A percentile compares a stretch with the other conserved stretches of the same genome.
phyloP scores from a whole-genome alignment of 306 rosid species.

The Cicer bijugum region DNA sequence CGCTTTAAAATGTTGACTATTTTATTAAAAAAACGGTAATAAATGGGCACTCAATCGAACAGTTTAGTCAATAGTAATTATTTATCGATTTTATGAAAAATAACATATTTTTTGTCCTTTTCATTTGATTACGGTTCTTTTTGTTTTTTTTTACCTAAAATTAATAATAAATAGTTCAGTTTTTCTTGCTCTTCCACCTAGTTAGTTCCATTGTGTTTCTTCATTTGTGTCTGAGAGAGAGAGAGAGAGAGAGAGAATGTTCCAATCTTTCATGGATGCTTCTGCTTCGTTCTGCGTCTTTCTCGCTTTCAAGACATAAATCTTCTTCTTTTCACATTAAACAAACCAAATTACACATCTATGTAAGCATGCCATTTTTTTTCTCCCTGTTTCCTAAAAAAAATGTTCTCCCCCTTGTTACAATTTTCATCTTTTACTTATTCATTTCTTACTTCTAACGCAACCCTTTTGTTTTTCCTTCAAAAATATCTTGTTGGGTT shows the following conservation, averaged over 20 bases:
- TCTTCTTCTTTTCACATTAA: conserved; percentile 22
- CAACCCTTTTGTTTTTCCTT: conserved; percentile 11
- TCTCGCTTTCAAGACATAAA: conserved; percentile 6
- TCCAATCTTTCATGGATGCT: conserved; percentile 29
- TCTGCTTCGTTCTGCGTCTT: conserved; percentile 28
- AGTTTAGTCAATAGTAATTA: not conserved
- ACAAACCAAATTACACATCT: not conserved
- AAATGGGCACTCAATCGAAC: not conserved
- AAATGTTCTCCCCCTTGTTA: not conserved
- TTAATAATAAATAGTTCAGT: not conserved
- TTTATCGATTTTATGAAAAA: not conserved
- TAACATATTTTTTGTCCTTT: not conserved
- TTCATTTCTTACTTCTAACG: conserved; percentile 43
- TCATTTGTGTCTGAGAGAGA: not conserved
- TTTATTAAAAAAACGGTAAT: not conserved
- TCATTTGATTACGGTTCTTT: not conserved
- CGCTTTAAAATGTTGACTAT: not conserved
- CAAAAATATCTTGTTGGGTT: not conserved
- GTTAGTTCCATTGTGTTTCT: conserved; percentile 26
- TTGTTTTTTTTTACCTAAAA: not conserved
- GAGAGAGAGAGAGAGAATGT: conserved; percentile 19
- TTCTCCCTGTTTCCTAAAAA: not conserved
- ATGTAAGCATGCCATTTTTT: conserved; percentile 60
- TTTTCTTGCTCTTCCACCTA: not conserved
- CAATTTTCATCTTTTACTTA: conserved; percentile 29